Conservation (phyloP, 257 asterid species). For the Catharanthus roseus region DNA sequence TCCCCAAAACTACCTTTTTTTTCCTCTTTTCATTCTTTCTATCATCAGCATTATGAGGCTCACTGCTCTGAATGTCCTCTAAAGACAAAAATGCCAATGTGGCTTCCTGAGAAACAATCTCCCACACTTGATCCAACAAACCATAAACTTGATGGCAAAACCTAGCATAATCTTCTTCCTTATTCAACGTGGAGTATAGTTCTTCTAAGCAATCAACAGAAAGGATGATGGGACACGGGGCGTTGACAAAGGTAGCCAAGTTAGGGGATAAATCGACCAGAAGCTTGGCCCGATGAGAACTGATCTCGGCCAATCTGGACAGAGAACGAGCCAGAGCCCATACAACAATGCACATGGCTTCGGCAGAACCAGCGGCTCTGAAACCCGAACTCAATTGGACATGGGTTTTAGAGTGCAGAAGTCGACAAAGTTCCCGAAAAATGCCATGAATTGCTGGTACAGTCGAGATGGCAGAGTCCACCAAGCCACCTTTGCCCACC, state of each 20-base stretch:
- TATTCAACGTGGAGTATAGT: slow-evolving; percentile 32
- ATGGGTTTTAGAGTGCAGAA: slow-evolving; percentile 55
- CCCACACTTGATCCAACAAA: slow-evolving; percentile 44
- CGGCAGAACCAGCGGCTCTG: slow-evolving; percentile 34
- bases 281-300: slow-evolving; percentile 41
- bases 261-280: slow-evolving; percentile 32
- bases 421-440: slow-evolving; percentile 53
- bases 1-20: slow-evolving; percentile 60
- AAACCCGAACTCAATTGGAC: slow-evolving; percentile 69
- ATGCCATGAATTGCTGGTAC: slow-evolving; percentile 62
- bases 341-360: slow-evolving; percentile 43
- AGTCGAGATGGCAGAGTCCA: slow-evolving; percentile 39
- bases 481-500: slow-evolving; percentile 17
- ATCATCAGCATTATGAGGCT: slow-evolving; percentile 15
- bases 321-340: slow-evolving; percentile 48
- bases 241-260: slow-evolving; percentile 29
- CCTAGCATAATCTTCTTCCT: slow-evolving; percentile 35
- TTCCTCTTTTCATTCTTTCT: slow-evolving; percentile 71
- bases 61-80: slow-evolving; percentile 26
- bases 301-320: slow-evolving; percentile 46
- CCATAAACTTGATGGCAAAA: slow-evolving; percentile 41
- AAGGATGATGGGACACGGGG: slow-evolving; percentile 11
- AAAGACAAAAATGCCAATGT: slow-evolving; percentile 56
- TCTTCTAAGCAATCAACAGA: slow-evolving; percentile 29
- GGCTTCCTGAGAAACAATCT: slow-evolving; percentile 74